Conservation (phyloP, 148 eudicot genomes). For the Vaccinium vitisidaea region DNA sequence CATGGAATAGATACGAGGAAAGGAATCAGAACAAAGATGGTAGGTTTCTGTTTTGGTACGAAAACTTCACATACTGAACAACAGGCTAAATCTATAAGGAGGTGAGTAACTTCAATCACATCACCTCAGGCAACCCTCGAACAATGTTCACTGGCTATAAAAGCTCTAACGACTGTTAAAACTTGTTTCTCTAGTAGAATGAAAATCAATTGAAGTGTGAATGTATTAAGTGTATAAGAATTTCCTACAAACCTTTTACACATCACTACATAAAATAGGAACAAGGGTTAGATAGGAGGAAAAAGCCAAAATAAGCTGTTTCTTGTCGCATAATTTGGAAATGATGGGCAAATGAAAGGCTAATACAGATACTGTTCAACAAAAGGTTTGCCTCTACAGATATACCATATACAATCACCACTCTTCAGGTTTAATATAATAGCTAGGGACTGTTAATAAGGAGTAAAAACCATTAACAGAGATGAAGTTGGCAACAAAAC, state of each 20-base stretch:
- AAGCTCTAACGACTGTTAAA: background rate
- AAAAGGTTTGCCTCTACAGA: background rate
- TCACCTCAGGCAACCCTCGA: background rate
- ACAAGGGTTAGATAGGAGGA: background rate
- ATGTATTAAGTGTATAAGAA: background rate
- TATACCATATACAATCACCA: background rate
- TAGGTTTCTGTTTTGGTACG: no score
- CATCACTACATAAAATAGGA: background rate
- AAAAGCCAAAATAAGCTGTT: background rate
- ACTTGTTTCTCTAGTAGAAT: background rate
- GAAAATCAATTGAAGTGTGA: background rate
- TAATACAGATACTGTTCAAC: background rate
- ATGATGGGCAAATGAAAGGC: background rate
- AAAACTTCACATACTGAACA: background rate
- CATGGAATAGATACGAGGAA: background rate
- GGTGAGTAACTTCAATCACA: background rate
- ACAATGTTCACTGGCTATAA: background rate
- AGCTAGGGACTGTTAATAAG: background rate
- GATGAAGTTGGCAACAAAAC: background rate
- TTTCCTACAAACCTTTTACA: background rate
- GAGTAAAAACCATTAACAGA: constrained; percentile 4
- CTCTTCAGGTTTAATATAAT: background rate
- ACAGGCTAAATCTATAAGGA: constrained; percentile 4
- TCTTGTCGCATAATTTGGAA: background rate
- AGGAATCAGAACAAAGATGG: background rate